phyloP scores from a whole-genome alignment of 2,329 filamentous ascomycete genomes.

The Didymella segeticola region DNA sequence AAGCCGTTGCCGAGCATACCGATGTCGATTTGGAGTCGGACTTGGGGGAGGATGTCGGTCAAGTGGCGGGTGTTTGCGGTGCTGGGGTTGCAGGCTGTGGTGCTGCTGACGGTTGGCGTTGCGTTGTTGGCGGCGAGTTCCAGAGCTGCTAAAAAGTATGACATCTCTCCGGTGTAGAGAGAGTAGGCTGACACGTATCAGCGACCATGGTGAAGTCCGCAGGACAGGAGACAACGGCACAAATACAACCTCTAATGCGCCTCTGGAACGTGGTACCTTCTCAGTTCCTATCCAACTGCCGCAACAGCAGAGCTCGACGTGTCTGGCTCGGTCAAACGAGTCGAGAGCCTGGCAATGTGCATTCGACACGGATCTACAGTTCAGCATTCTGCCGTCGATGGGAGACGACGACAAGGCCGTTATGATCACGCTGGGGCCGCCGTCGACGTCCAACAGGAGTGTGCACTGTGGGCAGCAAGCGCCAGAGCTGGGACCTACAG shows the following conservation, averaged over 20 bases:
- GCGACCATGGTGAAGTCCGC: neutral
- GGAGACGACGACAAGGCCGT: conserved; percentile 10
- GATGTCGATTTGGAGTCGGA: conserved; percentile 26
- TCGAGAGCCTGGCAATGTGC: conserved; percentile 36
- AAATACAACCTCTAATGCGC: neutral
- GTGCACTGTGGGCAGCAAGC: conserved; percentile 29
- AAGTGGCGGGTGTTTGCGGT: conserved; percentile 31
- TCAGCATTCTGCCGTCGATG: conserved; percentile 29
- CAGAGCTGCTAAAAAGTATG: conserved; percentile 16
- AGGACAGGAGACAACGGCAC: conserved; percentile 4
- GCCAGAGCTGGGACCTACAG: conserved; percentile 19
- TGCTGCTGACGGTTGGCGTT: conserved; percentile 26
- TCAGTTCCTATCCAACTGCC: conserved; percentile 24
- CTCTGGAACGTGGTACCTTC: conserved; percentile 32
- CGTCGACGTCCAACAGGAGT: conserved; percentile 8
- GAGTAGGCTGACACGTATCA: neutral
- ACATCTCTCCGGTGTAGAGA: neutral
- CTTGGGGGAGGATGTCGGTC: conserved; percentile 32
- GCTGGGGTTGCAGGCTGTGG: conserved; percentile 27
- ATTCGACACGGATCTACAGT: conserved; percentile 22
- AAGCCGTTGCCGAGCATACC: conserved; percentile 38
- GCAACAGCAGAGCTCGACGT: conserved; percentile 36
- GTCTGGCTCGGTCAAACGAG: conserved; percentile 33
- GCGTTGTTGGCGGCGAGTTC: conserved; percentile 21
- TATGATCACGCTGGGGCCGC: conserved; percentile 24